A percentile compares a stretch with the other conserved stretches of the same genome.
Evolutionary conservation across 768 basidiomycete species (phyloP).

Genomic region (Tulasnella sp.): DNA sequence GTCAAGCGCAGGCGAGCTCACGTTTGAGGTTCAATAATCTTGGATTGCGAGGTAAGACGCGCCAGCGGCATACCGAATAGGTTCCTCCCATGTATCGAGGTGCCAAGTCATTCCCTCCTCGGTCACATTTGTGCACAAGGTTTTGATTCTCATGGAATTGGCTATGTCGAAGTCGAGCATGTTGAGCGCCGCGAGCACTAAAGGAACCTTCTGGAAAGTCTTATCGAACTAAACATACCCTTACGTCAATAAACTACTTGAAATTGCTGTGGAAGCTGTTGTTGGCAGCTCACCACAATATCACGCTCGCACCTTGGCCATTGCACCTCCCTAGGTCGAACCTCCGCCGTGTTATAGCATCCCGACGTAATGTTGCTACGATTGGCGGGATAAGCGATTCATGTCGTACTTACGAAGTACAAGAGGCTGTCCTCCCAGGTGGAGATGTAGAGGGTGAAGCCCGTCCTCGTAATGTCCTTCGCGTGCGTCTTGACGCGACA

Average conservation of each 20-base stretch:
- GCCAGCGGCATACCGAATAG: constrained; percentile 2
- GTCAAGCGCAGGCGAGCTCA: no score
- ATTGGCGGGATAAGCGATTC: constrained; percentile 15
- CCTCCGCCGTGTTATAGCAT: background rate
- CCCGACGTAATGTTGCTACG: background rate
- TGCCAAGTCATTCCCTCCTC: constrained; percentile 13
- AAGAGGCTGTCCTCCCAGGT: constrained; percentile 9
- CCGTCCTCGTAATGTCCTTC: background rate
- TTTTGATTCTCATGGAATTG: background rate
- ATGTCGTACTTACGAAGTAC: background rate
- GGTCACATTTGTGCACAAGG: background rate
- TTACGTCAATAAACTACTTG: no score
- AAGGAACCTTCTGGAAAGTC: background rate
- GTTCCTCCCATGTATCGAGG: constrained; percentile 9
- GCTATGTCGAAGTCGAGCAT: background rate
- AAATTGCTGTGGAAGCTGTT: no score
- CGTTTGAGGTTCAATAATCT: no score
- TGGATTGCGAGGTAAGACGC: constrained; percentile 1
- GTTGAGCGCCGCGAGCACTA: constrained; percentile 10
- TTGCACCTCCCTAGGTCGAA: background rate
- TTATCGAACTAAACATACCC: background rate
- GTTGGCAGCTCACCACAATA: no score
- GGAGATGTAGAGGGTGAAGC: constrained; percentile 15
- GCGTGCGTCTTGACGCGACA: background rate
- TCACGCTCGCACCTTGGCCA: no score